Conservation (phyloP, 257 asterid species). For the Nemophila menziesii region DNA sequence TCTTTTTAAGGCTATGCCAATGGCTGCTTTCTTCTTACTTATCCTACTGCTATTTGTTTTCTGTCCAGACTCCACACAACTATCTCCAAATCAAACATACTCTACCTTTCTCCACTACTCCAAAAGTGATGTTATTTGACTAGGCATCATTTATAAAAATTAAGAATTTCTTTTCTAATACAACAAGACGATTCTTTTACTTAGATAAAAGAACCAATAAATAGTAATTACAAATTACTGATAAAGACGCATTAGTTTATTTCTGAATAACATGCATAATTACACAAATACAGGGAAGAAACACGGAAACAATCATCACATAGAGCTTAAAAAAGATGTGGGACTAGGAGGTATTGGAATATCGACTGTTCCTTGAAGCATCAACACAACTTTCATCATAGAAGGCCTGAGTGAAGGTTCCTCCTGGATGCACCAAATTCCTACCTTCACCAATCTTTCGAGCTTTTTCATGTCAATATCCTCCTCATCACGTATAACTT, state of each 20-base stretch:
- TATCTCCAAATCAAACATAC: too few species aligned
- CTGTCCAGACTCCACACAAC: constrained; percentile 6
- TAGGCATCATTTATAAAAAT: too few species aligned
- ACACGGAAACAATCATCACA: background rate
- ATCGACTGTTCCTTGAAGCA: constrained; percentile 55
- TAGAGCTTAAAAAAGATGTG: constrained; percentile 26
- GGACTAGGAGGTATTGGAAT: constrained; percentile 47
- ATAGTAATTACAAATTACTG: too few species aligned
- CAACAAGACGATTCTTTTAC: too few species aligned
- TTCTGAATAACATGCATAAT: background rate
- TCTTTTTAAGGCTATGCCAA: too few species aligned
- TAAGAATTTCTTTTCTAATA: too few species aligned
- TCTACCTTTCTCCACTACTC: too few species aligned
- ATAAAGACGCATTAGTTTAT: too few species aligned
- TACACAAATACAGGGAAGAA: background rate
- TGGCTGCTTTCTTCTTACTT: constrained; percentile 12
- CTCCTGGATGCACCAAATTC: constrained; percentile 52
- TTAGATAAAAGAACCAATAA: too few species aligned
- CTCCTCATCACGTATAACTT: constrained; percentile 25
- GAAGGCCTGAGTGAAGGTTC: constrained; percentile 44
- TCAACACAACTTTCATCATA: constrained; percentile 39
- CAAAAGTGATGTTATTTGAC: too few species aligned
- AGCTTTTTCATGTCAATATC: constrained; percentile 19
- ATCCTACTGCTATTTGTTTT: constrained; percentile 13
- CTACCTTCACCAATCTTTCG: constrained; percentile 33